phyloP scores from a whole-genome alignment of 2,329 filamentous ascomycete genomes.

The Arachnomyces sp. region DNA sequence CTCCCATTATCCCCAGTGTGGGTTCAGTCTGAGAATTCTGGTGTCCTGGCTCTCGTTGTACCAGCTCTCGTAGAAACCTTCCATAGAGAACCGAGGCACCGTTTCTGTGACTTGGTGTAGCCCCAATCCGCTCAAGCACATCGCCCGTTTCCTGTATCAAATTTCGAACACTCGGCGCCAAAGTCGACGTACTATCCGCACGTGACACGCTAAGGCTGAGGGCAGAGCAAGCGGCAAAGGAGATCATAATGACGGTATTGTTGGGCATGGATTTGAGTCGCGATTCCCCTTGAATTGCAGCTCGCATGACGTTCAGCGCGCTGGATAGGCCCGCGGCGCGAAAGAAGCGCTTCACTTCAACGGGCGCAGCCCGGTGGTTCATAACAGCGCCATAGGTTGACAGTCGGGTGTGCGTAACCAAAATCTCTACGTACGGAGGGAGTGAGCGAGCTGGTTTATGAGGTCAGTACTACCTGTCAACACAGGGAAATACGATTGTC shows the following conservation, averaged over 20 bases:
- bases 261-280: constrained; percentile 69
- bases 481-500: no score
- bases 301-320: constrained; percentile 66
- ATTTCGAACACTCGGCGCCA: no score
- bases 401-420: constrained; percentile 63
- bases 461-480: no score
- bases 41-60: constrained; percentile 30
- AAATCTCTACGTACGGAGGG: constrained; percentile 67
- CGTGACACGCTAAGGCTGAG: no score
- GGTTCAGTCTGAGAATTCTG: constrained; percentile 10
- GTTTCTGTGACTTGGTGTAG: no score
- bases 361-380: constrained; percentile 63
- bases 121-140: no score
- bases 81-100: no score
- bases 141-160: no score
- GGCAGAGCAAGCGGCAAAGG: no score
- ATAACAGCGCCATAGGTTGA: constrained; percentile 70
- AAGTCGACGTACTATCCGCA: no score
- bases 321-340: constrained; percentile 64
- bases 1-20: constrained; percentile 8
- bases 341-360: constrained; percentile 66
- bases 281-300: constrained; percentile 63
- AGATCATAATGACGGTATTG: no score
- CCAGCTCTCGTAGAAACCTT: no score
- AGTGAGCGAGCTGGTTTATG: constrained; percentile 40